A percentile compares a stretch with the other conserved stretches of the same genome.
Evolutionary conservation across 2,329 filamentous ascomycete species (phyloP).

Genomic region (Lachnellula cervina): DNA sequence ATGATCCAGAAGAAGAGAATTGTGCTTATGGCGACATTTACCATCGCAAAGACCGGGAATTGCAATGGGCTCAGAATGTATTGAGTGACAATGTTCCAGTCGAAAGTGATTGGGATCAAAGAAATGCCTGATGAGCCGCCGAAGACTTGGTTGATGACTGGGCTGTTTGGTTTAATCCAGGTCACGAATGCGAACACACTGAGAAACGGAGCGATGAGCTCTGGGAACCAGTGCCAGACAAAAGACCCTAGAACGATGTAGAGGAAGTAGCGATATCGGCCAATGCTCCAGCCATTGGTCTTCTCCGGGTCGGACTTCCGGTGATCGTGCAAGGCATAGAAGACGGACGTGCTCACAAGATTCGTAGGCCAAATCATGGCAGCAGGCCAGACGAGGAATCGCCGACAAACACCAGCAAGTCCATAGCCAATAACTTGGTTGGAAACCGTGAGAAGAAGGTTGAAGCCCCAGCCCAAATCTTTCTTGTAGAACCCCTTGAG

Average conservation of each 20-base stretch:
- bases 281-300: slow-evolving; percentile 46
- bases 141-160: slow-evolving; percentile 67
- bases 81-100: slow-evolving; percentile 63
- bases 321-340: slow-evolving; percentile 51
- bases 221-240: slow-evolving; percentile 49
- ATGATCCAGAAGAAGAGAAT: slow-evolving; percentile 57
- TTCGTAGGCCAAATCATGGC: slow-evolving; percentile 62
- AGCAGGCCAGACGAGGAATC: slow-evolving; percentile 54
- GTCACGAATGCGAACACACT: slow-evolving; percentile 66
- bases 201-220: slow-evolving; percentile 39
- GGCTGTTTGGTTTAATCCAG: slow-evolving; percentile 65
- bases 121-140: slow-evolving; percentile 62
- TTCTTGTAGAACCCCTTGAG: slow-evolving; percentile 69
- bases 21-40: slow-evolving; percentile 49
- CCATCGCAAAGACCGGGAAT: slow-evolving; percentile 45
- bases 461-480: slow-evolving; percentile 58
- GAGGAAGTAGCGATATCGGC: slow-evolving; percentile 42
- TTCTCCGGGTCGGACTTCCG: slow-evolving; percentile 45
- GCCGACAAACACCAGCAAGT: slow-evolving; percentile 53
- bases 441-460: slow-evolving; percentile 54
- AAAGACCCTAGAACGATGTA: slow-evolving; percentile 39
- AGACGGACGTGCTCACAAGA: slow-evolving; percentile 45
- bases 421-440: slow-evolving; percentile 61
- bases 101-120: slow-evolving; percentile 67
- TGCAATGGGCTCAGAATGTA: slow-evolving; percentile 26